A percentile compares a stretch with the other conserved stretches of the same genome.
Evolutionary conservation across 306 rosid species (phyloP).

Genomic region (Canavalia gladiata): DNA sequence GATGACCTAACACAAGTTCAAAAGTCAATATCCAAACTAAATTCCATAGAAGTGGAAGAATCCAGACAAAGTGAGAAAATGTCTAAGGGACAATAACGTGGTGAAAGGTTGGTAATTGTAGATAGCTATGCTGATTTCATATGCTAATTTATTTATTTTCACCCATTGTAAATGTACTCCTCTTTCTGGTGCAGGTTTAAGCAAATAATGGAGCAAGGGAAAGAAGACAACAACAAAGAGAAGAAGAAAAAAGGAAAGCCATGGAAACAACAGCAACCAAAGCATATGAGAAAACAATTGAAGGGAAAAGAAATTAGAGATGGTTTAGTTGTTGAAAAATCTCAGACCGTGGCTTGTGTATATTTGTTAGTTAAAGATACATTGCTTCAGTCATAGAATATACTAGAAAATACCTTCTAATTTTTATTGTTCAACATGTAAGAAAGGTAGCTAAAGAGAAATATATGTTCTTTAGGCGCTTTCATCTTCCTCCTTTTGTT

Average conservation of each 20-base stretch:
- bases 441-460: neutral
- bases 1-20: conserved; percentile 60
- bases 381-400: conserved; percentile 23
- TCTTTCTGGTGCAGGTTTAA: conserved; percentile 70
- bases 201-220: conserved; percentile 86
- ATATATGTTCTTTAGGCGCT: conserved; percentile 19
- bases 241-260: conserved; percentile 78
- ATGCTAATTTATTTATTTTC: conserved; percentile 31
- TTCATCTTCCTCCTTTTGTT: neutral
- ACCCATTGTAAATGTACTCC: conserved; percentile 19
- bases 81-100: conserved; percentile 70
- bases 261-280: conserved; percentile 66
- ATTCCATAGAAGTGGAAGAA: conserved; percentile 52
- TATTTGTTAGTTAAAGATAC: conserved; percentile 7
- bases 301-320: conserved; percentile 53
- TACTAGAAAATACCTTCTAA: conserved; percentile 22
- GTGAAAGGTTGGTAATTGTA: conserved; percentile 74
- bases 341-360: conserved; percentile 47
- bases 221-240: conserved; percentile 67
- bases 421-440: conserved; percentile 21
- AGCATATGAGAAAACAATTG: conserved; percentile 52
- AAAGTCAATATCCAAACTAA: conserved; percentile 60
- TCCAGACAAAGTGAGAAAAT: conserved; percentile 59
- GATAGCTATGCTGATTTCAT: conserved; percentile 6
- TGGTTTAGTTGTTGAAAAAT: conserved; percentile 51